Evolutionary conservation across 495 filamentous ascomycete genomes (phyloP).

Genomic region (Talaromyces nanjingensis): DNA sequence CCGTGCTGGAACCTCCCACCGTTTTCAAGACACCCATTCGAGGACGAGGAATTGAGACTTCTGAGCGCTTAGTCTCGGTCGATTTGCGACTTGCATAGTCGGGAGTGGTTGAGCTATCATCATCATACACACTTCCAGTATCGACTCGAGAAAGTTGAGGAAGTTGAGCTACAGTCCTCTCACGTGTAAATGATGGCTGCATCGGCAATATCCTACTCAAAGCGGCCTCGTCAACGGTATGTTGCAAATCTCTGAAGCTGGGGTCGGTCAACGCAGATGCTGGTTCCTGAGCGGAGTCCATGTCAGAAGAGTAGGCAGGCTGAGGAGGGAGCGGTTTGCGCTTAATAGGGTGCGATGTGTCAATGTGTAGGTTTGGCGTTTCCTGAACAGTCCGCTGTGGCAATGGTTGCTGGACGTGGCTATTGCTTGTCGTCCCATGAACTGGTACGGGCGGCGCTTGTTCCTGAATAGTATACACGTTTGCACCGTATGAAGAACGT

Average conservation of each 20-base stretch:
- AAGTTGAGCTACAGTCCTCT: slow-evolving; percentile 13
- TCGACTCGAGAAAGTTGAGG: slow-evolving; percentile 18
- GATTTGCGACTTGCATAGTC: slow-evolving; percentile 66
- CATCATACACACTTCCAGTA: slow-evolving; percentile 44
- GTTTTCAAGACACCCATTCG: slow-evolving; percentile 79
- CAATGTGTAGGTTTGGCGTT: slow-evolving; percentile 28
- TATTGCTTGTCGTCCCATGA: neutral
- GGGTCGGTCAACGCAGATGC: slow-evolving; percentile 28
- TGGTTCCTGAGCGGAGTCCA: slow-evolving; percentile 6
- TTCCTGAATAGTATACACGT: neutral
- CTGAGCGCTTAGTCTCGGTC: slow-evolving; percentile 50
- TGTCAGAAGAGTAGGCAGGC: slow-evolving; percentile 11
- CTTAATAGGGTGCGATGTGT: slow-evolving; percentile 40
- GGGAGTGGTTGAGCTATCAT: slow-evolving; percentile 41
- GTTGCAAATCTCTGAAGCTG: slow-evolving; percentile 57
- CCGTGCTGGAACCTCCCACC: slow-evolving; percentile 54
- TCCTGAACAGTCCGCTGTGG: slow-evolving; percentile 12
- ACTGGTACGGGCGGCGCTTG: slow-evolving; percentile 4
- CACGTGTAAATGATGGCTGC: slow-evolving; percentile 27
- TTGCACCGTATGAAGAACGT: neutral
- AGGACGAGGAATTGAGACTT: slow-evolving; percentile 57
- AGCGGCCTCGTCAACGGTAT: slow-evolving; percentile 59
- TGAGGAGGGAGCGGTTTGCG: slow-evolving; percentile 60
- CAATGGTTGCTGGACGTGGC: neutral
- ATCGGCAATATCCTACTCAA: slow-evolving; percentile 43